Conservation (phyloP, 2,329 filamentous ascomycete genomes). For the Colletotrichum sp. region DNA sequence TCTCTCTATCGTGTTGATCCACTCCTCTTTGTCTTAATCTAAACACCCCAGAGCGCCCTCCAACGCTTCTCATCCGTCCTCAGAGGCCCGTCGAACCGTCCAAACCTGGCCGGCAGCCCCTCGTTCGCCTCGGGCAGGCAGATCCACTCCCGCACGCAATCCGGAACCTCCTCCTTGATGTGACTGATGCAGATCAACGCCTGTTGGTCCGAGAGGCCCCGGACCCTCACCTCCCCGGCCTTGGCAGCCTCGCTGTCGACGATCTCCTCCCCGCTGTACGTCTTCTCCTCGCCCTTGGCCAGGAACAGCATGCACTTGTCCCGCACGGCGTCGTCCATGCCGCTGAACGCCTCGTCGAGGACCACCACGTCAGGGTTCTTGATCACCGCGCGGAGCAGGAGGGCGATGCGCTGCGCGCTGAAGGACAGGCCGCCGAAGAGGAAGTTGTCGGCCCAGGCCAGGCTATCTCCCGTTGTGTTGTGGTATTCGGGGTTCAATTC, state of each 20-base stretch:
- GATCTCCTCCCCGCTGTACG: conserved; percentile 39
- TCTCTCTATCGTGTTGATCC: background rate
- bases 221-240: conserved; percentile 53
- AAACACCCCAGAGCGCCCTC: conserved; percentile 67
- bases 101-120: conserved; percentile 65
- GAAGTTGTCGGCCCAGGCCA: conserved; percentile 70
- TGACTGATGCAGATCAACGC: conserved; percentile 94
- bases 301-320: conserved; percentile 89
- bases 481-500: conserved; percentile 70
- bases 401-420: conserved; percentile 80
- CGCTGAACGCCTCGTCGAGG: conserved; percentile 86
- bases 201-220: conserved; percentile 72
- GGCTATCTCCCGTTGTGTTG: conserved; percentile 30
- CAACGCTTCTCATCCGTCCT: conserved; percentile 62
- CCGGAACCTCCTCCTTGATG: conserved; percentile 86
- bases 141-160: conserved; percentile 82
- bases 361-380: conserved; percentile 84
- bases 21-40: background rate
- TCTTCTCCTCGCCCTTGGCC: conserved; percentile 62
- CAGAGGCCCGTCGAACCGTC: conserved; percentile 66
- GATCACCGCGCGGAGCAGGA: conserved; percentile 83
- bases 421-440: conserved; percentile 79
- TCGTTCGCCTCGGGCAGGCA: conserved; percentile 80
- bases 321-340: conserved; percentile 81
- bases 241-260: conserved; percentile 52